Percentiles rank a stretch among this genome's conserved stretches.
Conservation (phyloP, 1,284 basidiomycete species). For the Neolentinus lepideus region DNA sequence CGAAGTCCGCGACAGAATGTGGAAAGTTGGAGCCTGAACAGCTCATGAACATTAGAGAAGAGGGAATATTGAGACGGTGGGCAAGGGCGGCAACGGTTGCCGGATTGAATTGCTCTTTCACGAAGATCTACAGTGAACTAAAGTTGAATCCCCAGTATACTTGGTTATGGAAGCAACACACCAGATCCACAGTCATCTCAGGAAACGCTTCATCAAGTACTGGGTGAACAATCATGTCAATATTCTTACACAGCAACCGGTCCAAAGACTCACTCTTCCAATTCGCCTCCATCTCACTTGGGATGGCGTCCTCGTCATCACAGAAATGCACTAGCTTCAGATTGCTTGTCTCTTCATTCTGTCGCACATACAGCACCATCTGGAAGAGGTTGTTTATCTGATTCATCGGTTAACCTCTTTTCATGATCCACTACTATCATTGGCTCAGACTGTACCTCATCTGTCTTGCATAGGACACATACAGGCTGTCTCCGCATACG, state of each 20-base stretch:
- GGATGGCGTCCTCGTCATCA: slow-evolving; percentile 39
- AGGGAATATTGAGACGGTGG: slow-evolving; percentile 33
- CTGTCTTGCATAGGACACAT: slow-evolving; percentile 50
- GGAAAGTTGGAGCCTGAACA: slow-evolving; percentile 38
- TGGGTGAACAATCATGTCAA: slow-evolving; percentile 2
- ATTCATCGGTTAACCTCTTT: not conserved
- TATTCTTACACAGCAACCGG: not conserved
- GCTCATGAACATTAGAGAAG: slow-evolving; percentile 46
- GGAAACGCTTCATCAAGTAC: slow-evolving; percentile 22
- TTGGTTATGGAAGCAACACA: slow-evolving; percentile 5
- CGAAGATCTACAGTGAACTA: slow-evolving; percentile 33
- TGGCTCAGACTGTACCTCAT: slow-evolving; percentile 38
- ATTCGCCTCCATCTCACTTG: slow-evolving; percentile 57
- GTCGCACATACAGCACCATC: slow-evolving; percentile 56
- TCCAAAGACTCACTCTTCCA: slow-evolving; percentile 38
- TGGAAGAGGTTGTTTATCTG: slow-evolving; percentile 58
- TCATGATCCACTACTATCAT: not conserved
- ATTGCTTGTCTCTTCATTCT: slow-evolving; percentile 61
- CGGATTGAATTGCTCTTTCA: slow-evolving; percentile 39
- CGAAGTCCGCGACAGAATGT: slow-evolving; percentile 36
- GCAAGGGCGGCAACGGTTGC: slow-evolving; percentile 36
- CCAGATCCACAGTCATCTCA: slow-evolving; percentile 20
- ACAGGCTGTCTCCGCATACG: slow-evolving; percentile 45
- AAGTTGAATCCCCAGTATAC: not conserved
- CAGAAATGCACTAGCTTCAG: slow-evolving; percentile 64